Conservation (phyloP, 495 filamentous ascomycete genomes). For the Daldinia vernicosa region DNA sequence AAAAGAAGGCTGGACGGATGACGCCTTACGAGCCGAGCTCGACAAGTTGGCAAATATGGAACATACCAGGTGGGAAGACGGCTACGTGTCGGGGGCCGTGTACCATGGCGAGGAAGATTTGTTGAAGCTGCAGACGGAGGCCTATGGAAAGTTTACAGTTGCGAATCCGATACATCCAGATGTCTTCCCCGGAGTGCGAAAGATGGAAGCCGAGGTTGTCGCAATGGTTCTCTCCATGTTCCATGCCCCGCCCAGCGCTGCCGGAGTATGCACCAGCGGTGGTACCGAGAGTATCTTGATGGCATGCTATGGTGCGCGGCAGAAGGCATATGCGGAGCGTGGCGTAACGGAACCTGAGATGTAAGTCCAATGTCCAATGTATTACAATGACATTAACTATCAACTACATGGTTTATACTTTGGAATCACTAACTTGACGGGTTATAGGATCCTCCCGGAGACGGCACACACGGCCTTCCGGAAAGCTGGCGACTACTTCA, state of each 20-base stretch:
- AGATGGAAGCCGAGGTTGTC: slow-evolving; percentile 99
- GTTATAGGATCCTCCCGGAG: slow-evolving; percentile 82
- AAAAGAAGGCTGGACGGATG: slow-evolving; percentile 83
- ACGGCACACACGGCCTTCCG: slow-evolving; percentile 96
- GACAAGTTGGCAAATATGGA: slow-evolving; percentile 82
- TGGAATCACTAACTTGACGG: slow-evolving; percentile 3
- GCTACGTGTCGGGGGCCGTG: slow-evolving; percentile 91
- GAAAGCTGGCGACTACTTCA: slow-evolving; percentile 94
- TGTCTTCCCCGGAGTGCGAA: slow-evolving; percentile 96
- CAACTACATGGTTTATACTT: background rate
- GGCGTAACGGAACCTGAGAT: slow-evolving; percentile 95
- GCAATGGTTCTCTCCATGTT: slow-evolving; percentile 94
- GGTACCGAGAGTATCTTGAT: slow-evolving; percentile 97
- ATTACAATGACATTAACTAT: background rate
- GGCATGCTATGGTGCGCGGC: slow-evolving; percentile 86
- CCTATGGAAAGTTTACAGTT: slow-evolving; percentile 91
- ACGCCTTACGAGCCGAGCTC: slow-evolving; percentile 82
- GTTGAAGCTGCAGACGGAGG: slow-evolving; percentile 85
- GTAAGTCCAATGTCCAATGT: slow-evolving; percentile 57
- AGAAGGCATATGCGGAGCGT: slow-evolving; percentile 86
- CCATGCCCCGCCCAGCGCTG: slow-evolving; percentile 84
- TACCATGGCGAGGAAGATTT: slow-evolving; percentile 93
- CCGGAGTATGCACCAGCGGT: slow-evolving; percentile 89
- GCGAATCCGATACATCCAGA: slow-evolving; percentile 99
- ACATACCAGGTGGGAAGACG: slow-evolving; percentile 96